Evolutionary conservation across 163 green algal genomes (phyloP), one percentile per base, ranked within the genome.

Genomic region (Scenedesmus sp.): DNA sequence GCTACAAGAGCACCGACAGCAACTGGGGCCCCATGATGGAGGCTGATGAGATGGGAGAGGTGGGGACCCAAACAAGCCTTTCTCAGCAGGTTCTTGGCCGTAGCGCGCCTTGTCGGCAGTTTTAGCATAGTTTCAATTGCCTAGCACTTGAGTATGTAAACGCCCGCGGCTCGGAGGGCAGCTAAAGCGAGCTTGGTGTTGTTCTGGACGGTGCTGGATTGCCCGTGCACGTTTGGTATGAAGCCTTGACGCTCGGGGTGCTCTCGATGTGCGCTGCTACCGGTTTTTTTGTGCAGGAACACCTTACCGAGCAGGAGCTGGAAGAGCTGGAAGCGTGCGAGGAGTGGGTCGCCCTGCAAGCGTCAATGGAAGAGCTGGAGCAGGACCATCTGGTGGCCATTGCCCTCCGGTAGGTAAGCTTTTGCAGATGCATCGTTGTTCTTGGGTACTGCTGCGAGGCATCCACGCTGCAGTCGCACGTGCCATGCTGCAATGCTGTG

Each of bases 301-400:
- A 73, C 86, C 89, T 94, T 46, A 90, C 79, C 20, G 54, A 83
- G 26, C 84, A 92, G 73, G 91, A 92, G 64, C 87, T 94, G 3
- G 87, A 86, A 8, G 91, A 94, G 83, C 74, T 94, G 4, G 91
- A 94, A 54, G 88, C 82, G n/a, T 82, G 57, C 9, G 87, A 94
- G 70, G 66, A 76, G 8, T 94, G 91, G 91, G 88, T 92, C 16
- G 56, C 73, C 20, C 55, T 70, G 64, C 76, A 89, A 64, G 91
- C 83, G 26, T 34, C 81, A 4, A 86, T 94, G 16, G 87, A 94
- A 23, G 81, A 92, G 13, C 5, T 89, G 26, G 86, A 93, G 67
- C 46, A 87, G 16, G 87, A 92, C 13, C 87, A 92, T 56, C 66
- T 93, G n/a, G 79, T 93, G 9, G 81, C 76, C 1, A 46, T 92